Conservation (phyloP, 768 basidiomycete genomes). For the Dioszegia crocea region DNA sequence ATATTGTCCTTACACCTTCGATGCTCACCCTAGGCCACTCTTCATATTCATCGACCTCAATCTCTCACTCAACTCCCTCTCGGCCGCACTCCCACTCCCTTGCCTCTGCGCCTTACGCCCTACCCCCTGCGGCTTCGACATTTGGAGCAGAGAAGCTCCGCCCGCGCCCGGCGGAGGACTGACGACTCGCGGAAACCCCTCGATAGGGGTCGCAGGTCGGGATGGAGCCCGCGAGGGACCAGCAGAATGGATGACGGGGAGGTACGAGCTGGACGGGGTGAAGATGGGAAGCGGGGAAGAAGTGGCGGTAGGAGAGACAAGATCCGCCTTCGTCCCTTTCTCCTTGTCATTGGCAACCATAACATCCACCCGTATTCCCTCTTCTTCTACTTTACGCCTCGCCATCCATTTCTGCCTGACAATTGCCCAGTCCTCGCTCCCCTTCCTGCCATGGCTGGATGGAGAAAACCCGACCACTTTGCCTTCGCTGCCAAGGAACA, state of each 20-base stretch:
- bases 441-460: slow-evolving; percentile 12
- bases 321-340: not conserved
- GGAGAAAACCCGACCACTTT: slow-evolving; percentile 21
- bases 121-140: not conserved
- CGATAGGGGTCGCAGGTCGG: not conserved
- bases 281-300: slow-evolving; percentile 4
- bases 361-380: not conserved
- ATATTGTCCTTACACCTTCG: too few species aligned
- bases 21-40: not conserved
- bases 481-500: not conserved
- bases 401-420: slow-evolving; percentile 27
- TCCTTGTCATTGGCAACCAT: not conserved
- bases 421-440: slow-evolving; percentile 26
- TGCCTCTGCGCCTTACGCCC: slow-evolving; percentile 7
- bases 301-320: slow-evolving; percentile 2
- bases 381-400: slow-evolving; percentile 5
- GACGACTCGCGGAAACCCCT: not conserved
- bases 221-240: slow-evolving; percentile 1
- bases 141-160: not conserved
- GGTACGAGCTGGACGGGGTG: not conserved
- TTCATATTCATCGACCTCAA: slow-evolving; percentile 19
- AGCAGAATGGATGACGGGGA: slow-evolving; percentile 4
- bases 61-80: slow-evolving; percentile 38
- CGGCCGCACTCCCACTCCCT: slow-evolving; percentile 27
- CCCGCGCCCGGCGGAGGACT: slow-evolving; percentile 6